Evolutionary conservation across 768 basidiomycete species (phyloP).

Genomic region (Clitopilus hobsonii): DNA sequence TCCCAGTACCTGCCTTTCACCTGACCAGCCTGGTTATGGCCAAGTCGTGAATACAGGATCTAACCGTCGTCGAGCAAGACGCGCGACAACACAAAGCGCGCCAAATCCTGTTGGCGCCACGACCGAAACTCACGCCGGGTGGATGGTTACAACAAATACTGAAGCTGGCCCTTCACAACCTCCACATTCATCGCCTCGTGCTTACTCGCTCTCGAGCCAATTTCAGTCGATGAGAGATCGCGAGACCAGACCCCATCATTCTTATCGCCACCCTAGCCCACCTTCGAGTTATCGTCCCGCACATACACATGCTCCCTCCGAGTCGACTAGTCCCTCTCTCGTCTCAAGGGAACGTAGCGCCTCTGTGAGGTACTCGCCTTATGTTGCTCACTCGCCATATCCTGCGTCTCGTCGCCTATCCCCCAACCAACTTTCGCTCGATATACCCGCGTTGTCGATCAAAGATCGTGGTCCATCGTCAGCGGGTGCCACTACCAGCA

Average conservation of each 20-base stretch:
- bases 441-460: constrained; percentile 25
- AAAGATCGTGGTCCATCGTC: constrained; percentile 8
- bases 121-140: constrained; percentile 26
- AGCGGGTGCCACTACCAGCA: not conserved
- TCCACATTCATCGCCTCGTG: constrained; percentile 21
- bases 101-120: constrained; percentile 12
- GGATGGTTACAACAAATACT: constrained; percentile 45
- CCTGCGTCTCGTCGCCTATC: constrained; percentile 4
- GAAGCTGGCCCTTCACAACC: constrained; percentile 16
- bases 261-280: constrained; percentile 7
- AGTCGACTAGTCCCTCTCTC: not conserved
- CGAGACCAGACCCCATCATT: not conserved
- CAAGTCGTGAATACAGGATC: constrained; percentile 66
- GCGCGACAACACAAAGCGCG: constrained; percentile 37
- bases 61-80: constrained; percentile 57
- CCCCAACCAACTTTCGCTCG: constrained; percentile 19
- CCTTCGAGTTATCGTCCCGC: constrained; percentile 2
- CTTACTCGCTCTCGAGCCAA: not conserved
- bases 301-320: not conserved
- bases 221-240: not conserved
- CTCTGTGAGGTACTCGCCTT: constrained; percentile 22
- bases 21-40: constrained; percentile 83
- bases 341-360: not conserved
- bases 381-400: constrained; percentile 17
- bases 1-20: constrained; percentile 77